A percentile compares a stretch with the other conserved stretches of the same genome.
Evolutionary conservation across 148 eudicot species (phyloP).

Genomic region (Amaranthus hypochondriacus): DNA sequence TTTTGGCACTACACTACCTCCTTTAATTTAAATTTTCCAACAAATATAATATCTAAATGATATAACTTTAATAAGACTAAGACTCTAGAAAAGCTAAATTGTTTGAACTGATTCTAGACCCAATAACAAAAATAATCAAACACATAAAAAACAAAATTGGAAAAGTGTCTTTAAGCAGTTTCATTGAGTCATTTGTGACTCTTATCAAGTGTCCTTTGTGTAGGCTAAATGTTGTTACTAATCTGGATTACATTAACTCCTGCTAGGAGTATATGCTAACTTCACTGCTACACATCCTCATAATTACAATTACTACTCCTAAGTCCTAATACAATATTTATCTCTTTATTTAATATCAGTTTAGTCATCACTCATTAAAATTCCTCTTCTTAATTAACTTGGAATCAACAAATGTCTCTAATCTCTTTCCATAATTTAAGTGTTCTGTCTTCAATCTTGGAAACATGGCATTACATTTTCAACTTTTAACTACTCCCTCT

Average conservation of each 20-base stretch:
- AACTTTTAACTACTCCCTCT: background rate
- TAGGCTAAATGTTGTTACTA: background rate
- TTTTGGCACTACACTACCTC: too few species aligned
- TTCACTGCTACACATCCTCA: background rate
- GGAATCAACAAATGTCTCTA: background rate
- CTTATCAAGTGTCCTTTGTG: background rate
- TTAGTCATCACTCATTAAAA: background rate
- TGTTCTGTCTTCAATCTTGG: background rate
- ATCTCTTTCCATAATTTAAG: constrained; percentile 1
- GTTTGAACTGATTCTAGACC: too few species aligned
- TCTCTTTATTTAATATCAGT: background rate
- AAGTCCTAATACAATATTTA: too few species aligned
- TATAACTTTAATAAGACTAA: too few species aligned
- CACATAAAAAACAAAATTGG: background rate
- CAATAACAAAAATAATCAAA: too few species aligned
- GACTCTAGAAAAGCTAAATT: too few species aligned
- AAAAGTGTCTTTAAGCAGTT: background rate
- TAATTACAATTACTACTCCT: too few species aligned
- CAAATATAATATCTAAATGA: too few species aligned
- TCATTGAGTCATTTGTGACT: background rate
- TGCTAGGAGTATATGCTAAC: too few species aligned
- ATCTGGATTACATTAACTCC: too few species aligned
- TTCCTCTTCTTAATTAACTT: background rate
- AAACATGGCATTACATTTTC: constrained; percentile 2
- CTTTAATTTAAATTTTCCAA: too few species aligned